phyloP scores from a whole-genome alignment of 1,284 basidiomycete species.

The Nidula niveotomentosa region DNA sequence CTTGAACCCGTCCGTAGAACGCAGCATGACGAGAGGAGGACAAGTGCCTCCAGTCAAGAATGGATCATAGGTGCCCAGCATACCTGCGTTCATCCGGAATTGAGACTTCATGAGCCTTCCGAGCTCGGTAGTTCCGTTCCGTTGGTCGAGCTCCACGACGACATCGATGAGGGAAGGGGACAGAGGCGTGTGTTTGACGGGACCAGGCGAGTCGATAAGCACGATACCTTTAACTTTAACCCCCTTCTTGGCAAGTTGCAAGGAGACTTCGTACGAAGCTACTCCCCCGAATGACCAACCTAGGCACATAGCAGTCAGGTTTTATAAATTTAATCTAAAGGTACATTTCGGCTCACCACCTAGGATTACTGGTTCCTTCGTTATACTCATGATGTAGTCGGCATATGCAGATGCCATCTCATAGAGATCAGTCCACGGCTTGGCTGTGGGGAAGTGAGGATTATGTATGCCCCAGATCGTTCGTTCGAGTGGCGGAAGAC shows the following conservation, averaged over 20 bases:
- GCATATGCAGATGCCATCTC: constrained; percentile 58
- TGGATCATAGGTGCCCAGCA: constrained; percentile 41
- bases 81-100: constrained; percentile 38
- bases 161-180: constrained; percentile 47
- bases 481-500: constrained; percentile 45
- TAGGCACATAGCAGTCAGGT: constrained; percentile 15
- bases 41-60: constrained; percentile 12
- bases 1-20: constrained; percentile 40
- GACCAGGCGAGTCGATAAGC: constrained; percentile 66
- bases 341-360: too few species aligned
- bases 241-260: constrained; percentile 43
- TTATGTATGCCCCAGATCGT: constrained; percentile 62
- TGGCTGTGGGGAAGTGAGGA: constrained; percentile 43
- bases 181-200: constrained; percentile 45
- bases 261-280: constrained; percentile 64
- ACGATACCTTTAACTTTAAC: constrained; percentile 53
- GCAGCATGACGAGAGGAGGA: constrained; percentile 42
- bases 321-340: too few species aligned
- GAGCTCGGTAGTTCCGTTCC: constrained; percentile 19
- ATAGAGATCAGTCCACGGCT: constrained; percentile 43
- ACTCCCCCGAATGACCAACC: constrained; percentile 81
- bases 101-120: constrained; percentile 33
- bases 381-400: constrained; percentile 23
- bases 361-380: too few species aligned
- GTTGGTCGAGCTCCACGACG: constrained; percentile 23